Percentiles rank a stretch among this genome's conserved stretches.
Conservation (phyloP, 495 filamentous ascomycete species). For the Mycothermus thermophilus region DNA sequence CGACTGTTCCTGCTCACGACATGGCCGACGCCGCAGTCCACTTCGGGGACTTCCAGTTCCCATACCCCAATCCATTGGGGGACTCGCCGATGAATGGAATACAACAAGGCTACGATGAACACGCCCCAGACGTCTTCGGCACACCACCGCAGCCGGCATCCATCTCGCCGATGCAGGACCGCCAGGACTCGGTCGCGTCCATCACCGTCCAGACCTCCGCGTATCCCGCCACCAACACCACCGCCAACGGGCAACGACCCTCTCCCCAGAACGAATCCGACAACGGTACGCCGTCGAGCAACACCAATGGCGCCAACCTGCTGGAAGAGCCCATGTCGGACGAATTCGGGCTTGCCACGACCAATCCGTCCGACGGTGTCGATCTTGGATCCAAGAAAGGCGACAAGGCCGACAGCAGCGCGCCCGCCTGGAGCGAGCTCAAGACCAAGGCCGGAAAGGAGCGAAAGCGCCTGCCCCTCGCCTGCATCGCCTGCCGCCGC, state of each 20-base stretch:
- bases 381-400: conserved; percentile 39
- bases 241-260: conserved; percentile 10
- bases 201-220: conserved; percentile 20
- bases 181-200: conserved; percentile 25
- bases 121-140: conserved; percentile 25
- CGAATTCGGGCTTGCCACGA: conserved; percentile 37
- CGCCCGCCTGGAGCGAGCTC: conserved; percentile 82
- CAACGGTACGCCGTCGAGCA: conserved; percentile 35
- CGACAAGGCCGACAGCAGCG: conserved; percentile 41
- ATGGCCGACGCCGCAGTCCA: conserved; percentile 24
- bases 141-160: conserved; percentile 22
- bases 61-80: conserved; percentile 27
- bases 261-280: conserved; percentile 34
- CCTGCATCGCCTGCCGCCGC: conserved; percentile 87
- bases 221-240: conserved; percentile 7
- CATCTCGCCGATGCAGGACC: conserved; percentile 27
- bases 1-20: conserved; percentile 11
- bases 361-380: conserved; percentile 32
- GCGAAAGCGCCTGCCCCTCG: conserved; percentile 80
- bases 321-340: conserved; percentile 38
- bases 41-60: conserved; percentile 34
- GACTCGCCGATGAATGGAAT: conserved; percentile 31
- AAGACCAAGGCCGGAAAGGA: conserved; percentile 98
- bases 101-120: conserved; percentile 30
- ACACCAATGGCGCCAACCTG: conserved; percentile 28